These are phyloP conservation scores for Scenedesmus sp. DNA, from an alignment of 163 green algal genomes.

Conservation along the genomic window DNA sequence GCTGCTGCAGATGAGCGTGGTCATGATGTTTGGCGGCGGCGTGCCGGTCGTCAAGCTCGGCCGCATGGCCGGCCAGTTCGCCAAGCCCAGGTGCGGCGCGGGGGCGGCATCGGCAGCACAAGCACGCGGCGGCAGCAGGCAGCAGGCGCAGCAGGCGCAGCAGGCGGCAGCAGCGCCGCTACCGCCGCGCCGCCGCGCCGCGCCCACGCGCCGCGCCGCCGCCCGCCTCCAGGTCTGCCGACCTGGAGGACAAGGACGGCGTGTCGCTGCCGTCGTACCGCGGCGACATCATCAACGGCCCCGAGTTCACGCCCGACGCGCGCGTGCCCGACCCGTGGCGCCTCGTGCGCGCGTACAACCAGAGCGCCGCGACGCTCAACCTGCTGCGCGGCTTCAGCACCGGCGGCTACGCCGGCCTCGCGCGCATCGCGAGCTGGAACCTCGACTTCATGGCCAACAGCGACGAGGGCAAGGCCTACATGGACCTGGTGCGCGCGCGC, in stretches of 20 bases:
- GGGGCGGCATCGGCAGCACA: neutral
- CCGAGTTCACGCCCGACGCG: slow-evolving; percentile 89
- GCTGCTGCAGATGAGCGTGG: slow-evolving; percentile 93
- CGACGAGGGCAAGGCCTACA: slow-evolving; percentile 87
- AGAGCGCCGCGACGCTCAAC: slow-evolving; percentile 98
- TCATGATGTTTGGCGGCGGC: slow-evolving; percentile 96
- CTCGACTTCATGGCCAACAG: slow-evolving; percentile 97
- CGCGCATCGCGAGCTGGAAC: slow-evolving; percentile 96
- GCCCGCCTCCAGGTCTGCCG: slow-evolving; percentile 35
- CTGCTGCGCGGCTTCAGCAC: slow-evolving; percentile 95
- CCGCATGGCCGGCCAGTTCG: slow-evolving; percentile 98
- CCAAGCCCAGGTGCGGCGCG: slow-evolving; percentile 82
- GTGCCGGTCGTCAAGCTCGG: slow-evolving; percentile 98
- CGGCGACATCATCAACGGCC: slow-evolving; percentile 99
- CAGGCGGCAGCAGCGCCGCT: too few species aligned
- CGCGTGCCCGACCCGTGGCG: slow-evolving; percentile 90
- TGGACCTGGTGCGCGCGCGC: slow-evolving; percentile 82
- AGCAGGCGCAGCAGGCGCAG: too few species aligned
- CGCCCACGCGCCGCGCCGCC: too few species aligned
- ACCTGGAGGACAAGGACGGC: slow-evolving; percentile 78
- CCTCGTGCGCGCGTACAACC: slow-evolving; percentile 96
- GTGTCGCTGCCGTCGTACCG: slow-evolving; percentile 90
- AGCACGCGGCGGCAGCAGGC: too few species aligned
- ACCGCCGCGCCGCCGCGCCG: too few species aligned
- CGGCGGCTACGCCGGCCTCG: slow-evolving; percentile 93